Conservation (phyloP, 2,329 filamentous ascomycete species). For the Curvularia sp. region DNA sequence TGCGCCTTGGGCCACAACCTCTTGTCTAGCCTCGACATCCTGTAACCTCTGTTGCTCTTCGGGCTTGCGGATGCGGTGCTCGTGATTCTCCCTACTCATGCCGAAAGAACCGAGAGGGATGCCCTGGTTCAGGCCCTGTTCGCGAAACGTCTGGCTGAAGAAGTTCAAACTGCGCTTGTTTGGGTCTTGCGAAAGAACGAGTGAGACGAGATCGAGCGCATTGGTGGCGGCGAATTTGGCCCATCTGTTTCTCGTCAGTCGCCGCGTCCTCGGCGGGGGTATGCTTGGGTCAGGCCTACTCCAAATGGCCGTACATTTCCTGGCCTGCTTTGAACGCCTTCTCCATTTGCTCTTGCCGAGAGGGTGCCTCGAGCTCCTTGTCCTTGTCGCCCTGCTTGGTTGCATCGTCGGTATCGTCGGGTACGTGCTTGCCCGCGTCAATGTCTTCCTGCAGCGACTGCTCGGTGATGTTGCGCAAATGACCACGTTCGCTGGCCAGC, state of each 20-base stretch:
- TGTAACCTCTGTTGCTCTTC: constrained; percentile 44
- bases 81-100: constrained; percentile 33
- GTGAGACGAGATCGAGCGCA: constrained; percentile 43
- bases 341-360: constrained; percentile 44
- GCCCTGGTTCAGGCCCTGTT: constrained; percentile 31
- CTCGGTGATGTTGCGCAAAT: constrained; percentile 82
- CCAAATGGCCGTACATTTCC: constrained; percentile 53
- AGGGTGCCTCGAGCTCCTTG: constrained; percentile 48
- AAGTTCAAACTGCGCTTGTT: constrained; percentile 34
- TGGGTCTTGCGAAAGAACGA: constrained; percentile 41
- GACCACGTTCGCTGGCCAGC: constrained; percentile 78
- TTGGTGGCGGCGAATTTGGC: constrained; percentile 42
- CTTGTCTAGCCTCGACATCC: constrained; percentile 48
- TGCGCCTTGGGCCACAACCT: constrained; percentile 70
- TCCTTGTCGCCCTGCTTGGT: constrained; percentile 55
- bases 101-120: constrained; percentile 49
- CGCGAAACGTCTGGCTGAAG: constrained; percentile 40
- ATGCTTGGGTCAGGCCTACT: constrained; percentile 54
- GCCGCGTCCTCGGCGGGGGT: constrained; percentile 54
- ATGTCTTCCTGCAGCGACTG: constrained; percentile 74
- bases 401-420: constrained; percentile 52
- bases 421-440: constrained; percentile 50
- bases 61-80: constrained; percentile 24
- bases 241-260: constrained; percentile 33
- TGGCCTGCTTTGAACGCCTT: constrained; percentile 50